Base-by-base conservation (phyloP, 257 asterid species). In the Knoxia roxburghii region DNA sequence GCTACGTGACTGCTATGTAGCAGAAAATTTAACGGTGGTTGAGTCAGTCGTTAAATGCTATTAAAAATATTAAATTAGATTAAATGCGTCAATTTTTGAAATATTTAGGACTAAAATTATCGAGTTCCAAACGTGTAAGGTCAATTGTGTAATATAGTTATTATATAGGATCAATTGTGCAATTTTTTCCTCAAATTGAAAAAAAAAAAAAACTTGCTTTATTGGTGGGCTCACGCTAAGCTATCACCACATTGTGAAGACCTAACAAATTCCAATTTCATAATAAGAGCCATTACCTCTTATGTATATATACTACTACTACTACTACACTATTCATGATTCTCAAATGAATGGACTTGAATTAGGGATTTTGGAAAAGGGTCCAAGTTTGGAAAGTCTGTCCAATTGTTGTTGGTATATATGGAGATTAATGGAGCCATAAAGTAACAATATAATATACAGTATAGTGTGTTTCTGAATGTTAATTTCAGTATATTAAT, bases 331-430 rank as follows among this genome's bases (percentile, higher is more conserved):
- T 45, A n/a, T 68, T 68, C 14, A 30, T 29, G 69, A 48, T 48
- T 7, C 68, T 70, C 61, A 70, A n/a, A 33, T 70, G 68, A 33
- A 70, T 70, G 74, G 74, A 70, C 61, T 33, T 49, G 68, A 35
- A 37, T 37, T 37, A 37, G 41, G 45, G 54, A 33, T 60, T 30
- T 55, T 49, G 59, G n/a, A 48, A 24, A 17, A 39, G 68, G 68
- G 69, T 30, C 48, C 46, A 50, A 20, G 2, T n/a, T 41, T n/a
- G 41, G 23, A 26, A 29, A 59, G 18, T 52, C n/a, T 53, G 61
- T n/a, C 75, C 75, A 71, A 71, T 71, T 52, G 35, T 63, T 29
- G 65, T 24, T 26, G n/a, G 50, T 9, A 4, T 62, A 12, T 23
- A 13, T 71, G 75, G 49, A 39, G 41, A 52, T 71, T 53, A 63